Conservation (phyloP, 148 eudicot genomes). For the Rhododendron molle region DNA sequence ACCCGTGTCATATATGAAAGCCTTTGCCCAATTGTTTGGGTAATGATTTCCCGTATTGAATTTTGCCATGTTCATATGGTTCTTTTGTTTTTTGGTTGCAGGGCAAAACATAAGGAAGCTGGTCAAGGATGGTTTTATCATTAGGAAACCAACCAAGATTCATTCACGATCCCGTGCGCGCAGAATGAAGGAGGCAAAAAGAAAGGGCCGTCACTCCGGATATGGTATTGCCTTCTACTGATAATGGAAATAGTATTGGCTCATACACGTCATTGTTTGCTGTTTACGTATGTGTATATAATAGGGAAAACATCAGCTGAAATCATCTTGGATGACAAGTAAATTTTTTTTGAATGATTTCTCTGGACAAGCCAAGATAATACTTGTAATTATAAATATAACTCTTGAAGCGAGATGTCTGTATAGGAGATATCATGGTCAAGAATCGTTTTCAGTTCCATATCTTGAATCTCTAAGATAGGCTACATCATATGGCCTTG, state of each 20-base stretch:
- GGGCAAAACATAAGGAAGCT: slow-evolving; percentile 84
- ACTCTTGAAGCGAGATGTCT: no score
- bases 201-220: slow-evolving; percentile 89
- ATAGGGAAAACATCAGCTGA: neutral
- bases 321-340: neutral
- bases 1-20: neutral
- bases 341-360: neutral
- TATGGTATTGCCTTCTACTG: slow-evolving; percentile 41
- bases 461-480: neutral
- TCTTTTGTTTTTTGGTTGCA: neutral
- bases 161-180: slow-evolving; percentile 86
- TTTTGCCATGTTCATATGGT: neutral
- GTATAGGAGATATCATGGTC: neutral
- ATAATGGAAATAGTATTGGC: neutral
- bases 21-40: neutral
- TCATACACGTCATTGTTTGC: neutral
- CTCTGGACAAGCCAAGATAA: neutral
- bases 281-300: neutral
- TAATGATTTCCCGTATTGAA: no score
- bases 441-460: neutral
- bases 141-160: slow-evolving; percentile 81
- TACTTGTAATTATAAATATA: neutral
- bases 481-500: neutral
- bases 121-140: slow-evolving; percentile 81
- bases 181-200: slow-evolving; percentile 77